phyloP scores from a whole-genome alignment of 305 asterid genomes.

The Vinca major region DNA sequence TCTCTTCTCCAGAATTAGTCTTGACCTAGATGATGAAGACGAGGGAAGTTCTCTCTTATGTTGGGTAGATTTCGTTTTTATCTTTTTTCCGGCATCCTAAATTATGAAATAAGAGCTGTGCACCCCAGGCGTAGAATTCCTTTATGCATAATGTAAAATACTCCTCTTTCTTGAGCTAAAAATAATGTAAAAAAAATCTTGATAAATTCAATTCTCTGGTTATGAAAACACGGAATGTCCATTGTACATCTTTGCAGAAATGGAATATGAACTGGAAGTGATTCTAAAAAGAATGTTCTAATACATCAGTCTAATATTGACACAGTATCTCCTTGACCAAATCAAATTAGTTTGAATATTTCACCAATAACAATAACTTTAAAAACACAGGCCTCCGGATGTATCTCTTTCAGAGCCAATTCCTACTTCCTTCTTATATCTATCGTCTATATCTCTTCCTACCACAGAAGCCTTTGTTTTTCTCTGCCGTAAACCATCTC shows the following conservation, averaged over 20 bases:
- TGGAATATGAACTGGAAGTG: no score
- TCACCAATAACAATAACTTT: not conserved
- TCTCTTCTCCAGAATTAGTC: constrained; percentile 42
- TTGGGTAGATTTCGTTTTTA: not conserved
- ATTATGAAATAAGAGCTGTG: not conserved
- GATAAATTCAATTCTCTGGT: not conserved
- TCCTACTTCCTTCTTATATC: not conserved
- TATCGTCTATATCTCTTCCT: not conserved
- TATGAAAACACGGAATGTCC: not conserved
- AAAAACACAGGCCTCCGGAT: not conserved
- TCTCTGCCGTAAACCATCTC: not conserved
- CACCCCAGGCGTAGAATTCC: not conserved
- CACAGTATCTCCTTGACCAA: not conserved
- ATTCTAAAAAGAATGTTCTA: no score
- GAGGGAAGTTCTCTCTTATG: not conserved
- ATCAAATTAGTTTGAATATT: not conserved
- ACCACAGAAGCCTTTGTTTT: not conserved
- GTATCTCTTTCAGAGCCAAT: not conserved
- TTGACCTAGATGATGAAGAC: not conserved
- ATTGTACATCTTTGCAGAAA: not conserved
- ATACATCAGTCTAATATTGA: not conserved
- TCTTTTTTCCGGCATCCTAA: not conserved
- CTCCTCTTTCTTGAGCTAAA: not conserved
- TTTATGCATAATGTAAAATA: not conserved
- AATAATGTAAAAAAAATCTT: not conserved